These are phyloP conservation scores for Hygrophila difformis DNA, from an alignment of 257 asterid genomes.

Conservation along the genomic window DNA sequence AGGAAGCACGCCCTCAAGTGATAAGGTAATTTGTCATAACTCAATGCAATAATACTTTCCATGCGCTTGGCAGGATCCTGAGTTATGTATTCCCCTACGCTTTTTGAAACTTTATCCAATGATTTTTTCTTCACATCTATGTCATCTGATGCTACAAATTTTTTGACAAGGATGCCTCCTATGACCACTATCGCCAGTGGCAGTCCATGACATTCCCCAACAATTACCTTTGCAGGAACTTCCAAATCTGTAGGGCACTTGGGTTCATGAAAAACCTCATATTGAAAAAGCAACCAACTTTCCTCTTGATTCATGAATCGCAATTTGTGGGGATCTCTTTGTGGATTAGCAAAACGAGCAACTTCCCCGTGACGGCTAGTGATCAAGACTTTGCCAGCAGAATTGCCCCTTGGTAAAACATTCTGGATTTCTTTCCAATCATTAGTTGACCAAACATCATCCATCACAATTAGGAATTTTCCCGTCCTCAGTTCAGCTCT, in stretches of 20 bases:
- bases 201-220: conserved; percentile 28
- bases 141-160: not conserved
- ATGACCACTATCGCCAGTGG: conserved; percentile 38
- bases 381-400: conserved; percentile 26
- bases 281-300: conserved; percentile 34
- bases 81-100: not conserved
- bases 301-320: conserved; percentile 15
- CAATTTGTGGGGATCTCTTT: conserved; percentile 22
- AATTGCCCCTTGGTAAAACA: not conserved
- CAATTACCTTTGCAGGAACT: conserved; percentile 17
- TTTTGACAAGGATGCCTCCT: conserved; percentile 20
- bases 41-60: conserved; percentile 23
- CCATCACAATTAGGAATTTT: conserved; percentile 28
- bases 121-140: not conserved
- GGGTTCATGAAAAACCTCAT: conserved; percentile 24
- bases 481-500: conserved; percentile 8
- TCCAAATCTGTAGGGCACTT: conserved; percentile 17
- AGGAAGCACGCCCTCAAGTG: conserved; percentile 39
- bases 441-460: conserved; percentile 25
- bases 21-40: conserved; percentile 32
- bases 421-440: conserved; percentile 4
- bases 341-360: conserved; percentile 20
- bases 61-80: not conserved
- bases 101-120: conserved; percentile 17
- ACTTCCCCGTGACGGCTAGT: conserved; percentile 32